Evolutionary conservation across 306 rosid genomes (phyloP).

Genomic region (Casuarina cunninghamiana): DNA sequence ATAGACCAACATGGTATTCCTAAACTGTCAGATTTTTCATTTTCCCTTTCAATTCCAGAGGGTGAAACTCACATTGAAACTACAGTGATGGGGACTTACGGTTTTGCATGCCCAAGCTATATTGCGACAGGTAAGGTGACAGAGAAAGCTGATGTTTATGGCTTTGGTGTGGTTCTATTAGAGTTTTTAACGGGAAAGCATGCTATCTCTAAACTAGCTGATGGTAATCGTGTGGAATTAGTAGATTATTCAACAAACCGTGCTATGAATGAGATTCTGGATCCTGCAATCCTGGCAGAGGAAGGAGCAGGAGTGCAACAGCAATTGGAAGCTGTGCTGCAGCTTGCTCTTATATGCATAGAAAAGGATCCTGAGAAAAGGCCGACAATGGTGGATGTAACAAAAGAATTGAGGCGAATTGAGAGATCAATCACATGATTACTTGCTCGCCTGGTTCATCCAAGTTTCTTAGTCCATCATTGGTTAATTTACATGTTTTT

Average conservation of each 20-base stretch:
- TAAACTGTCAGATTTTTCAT: constrained; percentile 6
- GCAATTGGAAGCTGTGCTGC: not conserved
- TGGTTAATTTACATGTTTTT: too few relatives aligned
- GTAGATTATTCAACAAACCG: not conserved
- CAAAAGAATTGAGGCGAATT: not conserved
- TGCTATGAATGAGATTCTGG: not conserved
- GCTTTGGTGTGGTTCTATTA: not conserved
- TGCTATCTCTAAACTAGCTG: not conserved
- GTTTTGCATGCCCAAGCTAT: not conserved
- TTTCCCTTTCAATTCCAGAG: constrained; percentile 2
- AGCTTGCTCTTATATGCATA: not conserved
- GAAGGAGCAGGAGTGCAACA: not conserved
- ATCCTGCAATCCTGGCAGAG: not conserved
- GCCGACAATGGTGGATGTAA: not conserved
- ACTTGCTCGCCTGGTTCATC: too few relatives aligned
- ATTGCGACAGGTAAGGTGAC: not conserved
- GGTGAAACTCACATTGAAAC: not conserved
- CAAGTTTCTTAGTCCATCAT: too few relatives aligned
- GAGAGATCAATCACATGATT: not conserved
- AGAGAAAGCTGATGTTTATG: constrained; percentile 14
- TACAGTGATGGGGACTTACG: not conserved
- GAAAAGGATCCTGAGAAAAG: not conserved
- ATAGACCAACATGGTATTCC: constrained; percentile 1
- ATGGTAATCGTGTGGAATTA: not conserved
- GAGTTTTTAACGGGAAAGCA: not conserved